phyloP scores from a whole-genome alignment of 805 yeast species.

The Ogataea thermomethanolica region DNA sequence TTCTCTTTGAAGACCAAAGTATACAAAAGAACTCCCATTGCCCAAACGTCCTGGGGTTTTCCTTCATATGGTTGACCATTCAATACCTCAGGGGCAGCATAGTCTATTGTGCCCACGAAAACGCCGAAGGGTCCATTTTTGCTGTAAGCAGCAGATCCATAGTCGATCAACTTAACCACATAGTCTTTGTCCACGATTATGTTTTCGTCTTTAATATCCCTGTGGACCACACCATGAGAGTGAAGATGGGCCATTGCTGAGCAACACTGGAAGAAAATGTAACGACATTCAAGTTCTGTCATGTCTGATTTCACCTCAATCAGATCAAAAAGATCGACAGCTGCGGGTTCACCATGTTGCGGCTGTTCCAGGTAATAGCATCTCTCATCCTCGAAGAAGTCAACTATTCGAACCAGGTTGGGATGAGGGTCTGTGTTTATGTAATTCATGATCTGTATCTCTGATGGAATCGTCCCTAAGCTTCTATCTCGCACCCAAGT shows the following conservation, averaged over 20 bases:
- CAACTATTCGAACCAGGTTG: slow-evolving; percentile 78
- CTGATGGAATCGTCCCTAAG: slow-evolving; percentile 94
- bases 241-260: slow-evolving; percentile 82
- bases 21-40: slow-evolving; percentile 85
- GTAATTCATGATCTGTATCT: slow-evolving; percentile 89
- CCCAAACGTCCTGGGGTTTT: slow-evolving; percentile 96
- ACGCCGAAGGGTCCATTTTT: slow-evolving; percentile 94
- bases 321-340: slow-evolving; percentile 87
- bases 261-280: slow-evolving; percentile 74
- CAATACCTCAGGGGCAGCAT: slow-evolving; percentile 95
- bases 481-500: slow-evolving; percentile 95
- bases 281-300: slow-evolving; percentile 74
- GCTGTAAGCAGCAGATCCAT: slow-evolving; percentile 91
- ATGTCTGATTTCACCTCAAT: slow-evolving; percentile 82
- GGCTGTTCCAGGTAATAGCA: slow-evolving; percentile 91
- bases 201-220: slow-evolving; percentile 95
- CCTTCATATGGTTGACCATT: slow-evolving; percentile 89
- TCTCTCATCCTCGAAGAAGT: slow-evolving; percentile 88
- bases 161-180: slow-evolving; percentile 81
- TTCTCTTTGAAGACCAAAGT: slow-evolving; percentile 91
- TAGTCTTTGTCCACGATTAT: slow-evolving; percentile 83
- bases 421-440: slow-evolving; percentile 77
- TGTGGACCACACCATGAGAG: slow-evolving; percentile 80
- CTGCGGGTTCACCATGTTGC: slow-evolving; percentile 85
- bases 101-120: slow-evolving; percentile 95